Conservation (phyloP, 148 eudicot genomes). For the Camellia lanceoleosa region DNA sequence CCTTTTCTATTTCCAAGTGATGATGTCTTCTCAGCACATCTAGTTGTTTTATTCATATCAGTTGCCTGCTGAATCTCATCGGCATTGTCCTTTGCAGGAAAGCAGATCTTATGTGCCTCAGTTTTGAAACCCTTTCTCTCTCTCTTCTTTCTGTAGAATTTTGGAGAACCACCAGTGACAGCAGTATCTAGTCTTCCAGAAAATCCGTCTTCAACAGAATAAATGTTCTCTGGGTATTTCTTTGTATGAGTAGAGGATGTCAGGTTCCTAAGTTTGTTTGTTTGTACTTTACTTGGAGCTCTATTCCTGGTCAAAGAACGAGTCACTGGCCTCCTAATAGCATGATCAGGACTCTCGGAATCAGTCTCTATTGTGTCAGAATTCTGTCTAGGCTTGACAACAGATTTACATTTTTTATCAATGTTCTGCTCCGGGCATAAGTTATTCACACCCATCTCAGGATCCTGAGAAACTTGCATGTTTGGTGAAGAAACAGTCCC, state of each 20-base stretch:
- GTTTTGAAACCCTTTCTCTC: conserved; percentile 33
- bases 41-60: conserved; percentile 27
- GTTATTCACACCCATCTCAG: conserved; percentile 30
- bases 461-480: conserved; percentile 33
- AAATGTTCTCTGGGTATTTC: conserved; percentile 26
- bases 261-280: conserved; percentile 27
- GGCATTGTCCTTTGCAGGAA: conserved; percentile 19
- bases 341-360: conserved; percentile 47
- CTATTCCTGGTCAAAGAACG: conserved; percentile 48
- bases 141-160: conserved; percentile 28
- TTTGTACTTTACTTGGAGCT: conserved; percentile 32
- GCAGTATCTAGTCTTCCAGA: conserved; percentile 27
- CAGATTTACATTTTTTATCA: conserved; percentile 26
- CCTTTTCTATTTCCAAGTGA: conserved; percentile 20
- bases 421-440: conserved; percentile 24
- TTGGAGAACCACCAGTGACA: conserved; percentile 26
- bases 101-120: conserved; percentile 26
- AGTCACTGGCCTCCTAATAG: conserved; percentile 51
- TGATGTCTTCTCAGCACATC: conserved; percentile 25
- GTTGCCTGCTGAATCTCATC: conserved; percentile 27
- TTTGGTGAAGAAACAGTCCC: conserved; percentile 53
- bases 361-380: conserved; percentile 83
- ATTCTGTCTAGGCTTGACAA: conserved; percentile 37
- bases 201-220: conserved; percentile 42
- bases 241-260: conserved; percentile 24